Conservation (phyloP, 768 basidiomycete species). For the Boletus rubroflammeus region DNA sequence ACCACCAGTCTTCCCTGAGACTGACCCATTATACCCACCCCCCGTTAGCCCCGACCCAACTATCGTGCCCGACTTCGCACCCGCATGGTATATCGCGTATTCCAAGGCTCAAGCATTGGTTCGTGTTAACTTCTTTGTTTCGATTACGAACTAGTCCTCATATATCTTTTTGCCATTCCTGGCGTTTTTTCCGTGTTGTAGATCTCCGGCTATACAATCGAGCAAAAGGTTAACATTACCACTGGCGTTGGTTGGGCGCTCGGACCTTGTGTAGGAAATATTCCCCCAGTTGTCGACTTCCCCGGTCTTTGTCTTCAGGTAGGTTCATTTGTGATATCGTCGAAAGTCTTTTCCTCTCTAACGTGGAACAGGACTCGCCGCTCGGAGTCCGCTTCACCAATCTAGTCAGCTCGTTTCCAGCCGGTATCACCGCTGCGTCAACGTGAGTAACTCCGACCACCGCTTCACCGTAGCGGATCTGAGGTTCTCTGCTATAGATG, state of each 20-base stretch:
- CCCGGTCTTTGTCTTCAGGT: constrained; percentile 74
- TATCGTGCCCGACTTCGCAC: constrained; percentile 44
- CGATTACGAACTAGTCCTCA: background rate
- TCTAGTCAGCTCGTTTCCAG: constrained; percentile 74
- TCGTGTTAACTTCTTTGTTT: constrained; percentile 12
- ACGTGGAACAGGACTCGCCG: constrained; percentile 55
- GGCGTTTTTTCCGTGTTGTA: constrained; percentile 18
- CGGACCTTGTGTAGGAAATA: constrained; percentile 73
- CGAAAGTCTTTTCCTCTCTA: background rate
- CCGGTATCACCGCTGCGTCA: constrained; percentile 78
- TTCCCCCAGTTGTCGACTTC: constrained; percentile 48
- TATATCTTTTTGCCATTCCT: background rate
- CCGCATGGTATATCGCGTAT: constrained; percentile 57
- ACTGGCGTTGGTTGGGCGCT: constrained; percentile 53
- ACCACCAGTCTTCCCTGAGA: constrained; percentile 49
- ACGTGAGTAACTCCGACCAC: constrained; percentile 46
- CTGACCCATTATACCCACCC: constrained; percentile 57
- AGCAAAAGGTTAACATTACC: constrained; percentile 60
- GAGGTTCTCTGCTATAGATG: constrained; percentile 40
- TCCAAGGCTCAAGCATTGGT: constrained; percentile 56
- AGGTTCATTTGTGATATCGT: constrained; percentile 3
- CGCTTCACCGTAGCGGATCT: background rate
- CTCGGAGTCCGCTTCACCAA: constrained; percentile 76
- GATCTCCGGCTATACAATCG: constrained; percentile 49
- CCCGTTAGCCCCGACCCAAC: constrained; percentile 39